Conservation (phyloP, 1,284 basidiomycete genomes). For the Naganishia albida region DNA sequence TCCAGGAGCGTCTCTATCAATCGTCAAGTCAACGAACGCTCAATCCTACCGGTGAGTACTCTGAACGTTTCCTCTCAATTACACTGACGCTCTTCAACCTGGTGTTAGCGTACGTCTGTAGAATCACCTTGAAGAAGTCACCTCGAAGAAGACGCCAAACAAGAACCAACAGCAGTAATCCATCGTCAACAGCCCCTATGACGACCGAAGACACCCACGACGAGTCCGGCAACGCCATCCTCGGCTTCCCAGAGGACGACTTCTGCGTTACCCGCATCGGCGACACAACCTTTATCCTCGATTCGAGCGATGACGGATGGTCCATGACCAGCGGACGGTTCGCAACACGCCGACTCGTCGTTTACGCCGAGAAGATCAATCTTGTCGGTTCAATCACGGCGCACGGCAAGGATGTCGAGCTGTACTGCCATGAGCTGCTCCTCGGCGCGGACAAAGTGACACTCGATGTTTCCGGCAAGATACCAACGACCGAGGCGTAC, state of each 20-base stretch:
- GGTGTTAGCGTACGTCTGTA: too few species aligned
- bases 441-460: neutral
- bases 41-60: too few species aligned
- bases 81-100: too few species aligned
- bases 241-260: neutral
- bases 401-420: neutral
- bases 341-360: neutral
- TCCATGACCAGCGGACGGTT: neutral
- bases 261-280: neutral
- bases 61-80: too few species aligned
- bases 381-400: neutral
- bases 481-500: neutral
- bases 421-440: neutral
- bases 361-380: neutral
- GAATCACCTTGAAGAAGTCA: too few species aligned
- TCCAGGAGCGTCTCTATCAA: too few species aligned
- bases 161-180: too few species aligned
- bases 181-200: neutral
- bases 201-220: neutral
- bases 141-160: too few species aligned
- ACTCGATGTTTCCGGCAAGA: neutral
- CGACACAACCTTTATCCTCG: neutral
- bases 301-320: neutral
- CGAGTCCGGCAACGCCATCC: neutral
- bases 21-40: too few species aligned